A percentile compares a stretch with the other conserved stretches of the same genome.
phyloP scores from a whole-genome alignment of 2,329 filamentous ascomycete genomes.

The Xylaria sp. region DNA sequence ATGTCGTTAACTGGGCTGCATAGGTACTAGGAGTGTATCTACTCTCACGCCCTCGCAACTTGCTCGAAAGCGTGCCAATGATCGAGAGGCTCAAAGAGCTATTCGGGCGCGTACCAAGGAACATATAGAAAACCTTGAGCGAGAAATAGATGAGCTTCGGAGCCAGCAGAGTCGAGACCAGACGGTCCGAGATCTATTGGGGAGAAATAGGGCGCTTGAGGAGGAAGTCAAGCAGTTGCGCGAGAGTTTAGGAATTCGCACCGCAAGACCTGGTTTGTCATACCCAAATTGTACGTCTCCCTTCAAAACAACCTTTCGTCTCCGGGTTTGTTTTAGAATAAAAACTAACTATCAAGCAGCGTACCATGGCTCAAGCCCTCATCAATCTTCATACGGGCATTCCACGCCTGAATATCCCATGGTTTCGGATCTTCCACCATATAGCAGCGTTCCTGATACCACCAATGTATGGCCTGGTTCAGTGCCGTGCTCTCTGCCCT shows the following conservation, averaged over 20 bases:
- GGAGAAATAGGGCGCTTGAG: constrained; percentile 64
- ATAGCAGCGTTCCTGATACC: constrained; percentile 55
- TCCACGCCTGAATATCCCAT: constrained; percentile 56
- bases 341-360: constrained; percentile 37
- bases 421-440: constrained; percentile 56
- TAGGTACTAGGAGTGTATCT: constrained; percentile 79
- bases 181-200: constrained; percentile 62
- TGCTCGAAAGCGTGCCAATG: constrained; percentile 89
- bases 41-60: constrained; percentile 89
- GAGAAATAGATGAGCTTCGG: constrained; percentile 76
- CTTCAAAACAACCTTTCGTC: not conserved
- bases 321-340: not conserved
- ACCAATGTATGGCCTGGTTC: constrained; percentile 59
- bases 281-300: constrained; percentile 45
- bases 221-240: constrained; percentile 60
- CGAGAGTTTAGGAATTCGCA: constrained; percentile 57
- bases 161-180: constrained; percentile 60
- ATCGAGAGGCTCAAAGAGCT: constrained; percentile 87
- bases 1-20: constrained; percentile 29
- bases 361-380: constrained; percentile 52
- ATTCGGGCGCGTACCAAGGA: constrained; percentile 88
- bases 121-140: constrained; percentile 82
- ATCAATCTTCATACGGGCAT: constrained; percentile 57
- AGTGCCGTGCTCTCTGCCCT: constrained; percentile 57
- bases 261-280: constrained; percentile 40